Evolutionary conservation across 2,329 filamentous ascomycete genomes (phyloP), one percentile per base, ranked within the genome.

Genomic region (Lecanoromycetidae sp.): DNA sequence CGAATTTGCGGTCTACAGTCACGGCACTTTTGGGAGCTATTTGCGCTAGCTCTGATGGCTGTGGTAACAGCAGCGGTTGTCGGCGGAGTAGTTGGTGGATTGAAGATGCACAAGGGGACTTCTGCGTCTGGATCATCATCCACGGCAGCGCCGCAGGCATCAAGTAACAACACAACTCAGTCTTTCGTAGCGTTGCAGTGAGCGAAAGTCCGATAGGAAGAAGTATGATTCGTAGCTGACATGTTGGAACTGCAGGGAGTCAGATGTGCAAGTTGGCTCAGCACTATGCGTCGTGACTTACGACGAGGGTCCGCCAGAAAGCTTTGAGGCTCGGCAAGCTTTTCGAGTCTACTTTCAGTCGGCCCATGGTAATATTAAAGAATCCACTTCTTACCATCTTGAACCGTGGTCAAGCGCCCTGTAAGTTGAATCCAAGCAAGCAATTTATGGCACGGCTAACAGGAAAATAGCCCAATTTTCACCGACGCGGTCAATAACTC

Each of bases 401-500:
- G n/a, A 29, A 20, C 40, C 50, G 17, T 51, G 49, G 49, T 45
- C 48, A 45, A 51, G 39, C 20, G 49, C 49, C 25, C 12, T 32
- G 48, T 47, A 34, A 25, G 48, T 44, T 17, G 15, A 10, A 3
- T 23, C 5, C 15, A 0, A 23, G 4, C n/a, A 10, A 12, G 12
- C 8, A 38, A 22, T 3, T 3, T 8, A 9, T 5, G 8, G 35
- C 33, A 46, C 12, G n/a, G 15, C 45, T 48, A 26, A 51, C 26
- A 30, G 13, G 15, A 6, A 26, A 3, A 13, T 35, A 54, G 52
- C 9, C 52, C 53, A 6, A 52, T 54, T 17, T 54, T 55, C 29
- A 54, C 53, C 2, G 53, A 55, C 46, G 53, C 53, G 17, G 40
- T 52, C 26, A 55, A 55, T 20, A 49, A 55, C 34, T 54, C 53